These are phyloP conservation scores for Hypoxylon subgilvum DNA, from an alignment of 495 filamentous ascomycete species.

Conservation along the genomic window DNA sequence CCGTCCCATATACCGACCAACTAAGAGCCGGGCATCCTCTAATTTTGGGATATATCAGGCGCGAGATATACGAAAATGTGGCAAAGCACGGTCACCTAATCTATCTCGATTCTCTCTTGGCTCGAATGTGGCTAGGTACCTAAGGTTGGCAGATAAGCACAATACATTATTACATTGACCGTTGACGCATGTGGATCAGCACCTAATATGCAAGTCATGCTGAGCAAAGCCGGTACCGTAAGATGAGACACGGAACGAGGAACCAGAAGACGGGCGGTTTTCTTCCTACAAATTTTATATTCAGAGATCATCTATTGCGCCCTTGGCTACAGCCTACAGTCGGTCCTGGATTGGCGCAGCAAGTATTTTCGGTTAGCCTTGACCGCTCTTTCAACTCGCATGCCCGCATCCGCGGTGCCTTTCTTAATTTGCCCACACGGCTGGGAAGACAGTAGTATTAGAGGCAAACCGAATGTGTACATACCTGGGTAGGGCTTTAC, in stretches of 20 bases:
- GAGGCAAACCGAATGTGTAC: no score
- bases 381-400: constrained; percentile 27
- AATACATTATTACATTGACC: no score
- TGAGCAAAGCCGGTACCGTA: no score
- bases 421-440: neutral
- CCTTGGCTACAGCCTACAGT: neutral
- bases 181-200: no score
- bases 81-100: constrained; percentile 18
- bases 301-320: no score
- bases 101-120: neutral
- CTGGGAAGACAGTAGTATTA: constrained; percentile 3
- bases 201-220: no score
- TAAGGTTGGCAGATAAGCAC: no score
- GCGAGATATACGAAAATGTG: neutral
- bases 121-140: no score
- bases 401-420: neutral
- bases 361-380: constrained; percentile 5
- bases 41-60: constrained; percentile 26
- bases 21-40: constrained; percentile 21
- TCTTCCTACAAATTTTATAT: no score
- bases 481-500: constrained; percentile 2
- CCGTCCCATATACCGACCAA: constrained; percentile 27
- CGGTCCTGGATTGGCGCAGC: neutral
- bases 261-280: no score
- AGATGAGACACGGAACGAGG: no score